Percentiles rank a stretch among this genome's conserved stretches.
Evolutionary conservation across 768 basidiomycete species (phyloP).

Genomic region (Cantharellus cinnabarinus): DNA sequence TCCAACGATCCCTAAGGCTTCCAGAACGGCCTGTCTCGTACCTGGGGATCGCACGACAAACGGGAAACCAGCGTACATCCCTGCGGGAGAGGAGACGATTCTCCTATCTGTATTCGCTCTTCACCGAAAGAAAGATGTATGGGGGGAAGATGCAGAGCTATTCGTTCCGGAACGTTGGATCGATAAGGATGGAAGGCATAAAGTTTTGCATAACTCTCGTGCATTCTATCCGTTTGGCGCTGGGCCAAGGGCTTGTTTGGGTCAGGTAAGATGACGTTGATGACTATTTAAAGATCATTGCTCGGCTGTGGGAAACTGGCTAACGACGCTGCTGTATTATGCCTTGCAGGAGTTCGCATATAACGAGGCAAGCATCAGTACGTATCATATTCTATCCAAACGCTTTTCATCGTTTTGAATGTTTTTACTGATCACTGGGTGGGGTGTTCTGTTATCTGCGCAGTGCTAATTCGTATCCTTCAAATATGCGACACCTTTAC

Average conservation of each 20-base stretch:
- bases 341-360: constrained; percentile 7
- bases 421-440: not conserved
- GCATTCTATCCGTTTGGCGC: constrained; percentile 40
- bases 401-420: not conserved
- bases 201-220: constrained; percentile 17
- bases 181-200: constrained; percentile 8
- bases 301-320: too few relatives aligned
- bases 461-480: constrained; percentile 5
- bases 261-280: not conserved
- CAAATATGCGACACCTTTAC: constrained; percentile 2
- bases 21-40: constrained; percentile 5
- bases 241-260: constrained; percentile 28
- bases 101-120: constrained; percentile 6
- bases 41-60: not conserved
- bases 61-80: not conserved
- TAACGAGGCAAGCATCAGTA: constrained; percentile 5
- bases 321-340: not conserved
- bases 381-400: not conserved
- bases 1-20: not conserved
- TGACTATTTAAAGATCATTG: not conserved
- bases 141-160: constrained; percentile 58
- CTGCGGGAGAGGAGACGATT: not conserved
- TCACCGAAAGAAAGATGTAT: constrained; percentile 29
- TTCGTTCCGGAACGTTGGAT: constrained; percentile 70
- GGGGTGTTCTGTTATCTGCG: not conserved